Percentiles rank a stretch among this genome's conserved stretches.
phyloP scores from a whole-genome alignment of 2,329 filamentous ascomycete species.

The Nemania sp. region DNA sequence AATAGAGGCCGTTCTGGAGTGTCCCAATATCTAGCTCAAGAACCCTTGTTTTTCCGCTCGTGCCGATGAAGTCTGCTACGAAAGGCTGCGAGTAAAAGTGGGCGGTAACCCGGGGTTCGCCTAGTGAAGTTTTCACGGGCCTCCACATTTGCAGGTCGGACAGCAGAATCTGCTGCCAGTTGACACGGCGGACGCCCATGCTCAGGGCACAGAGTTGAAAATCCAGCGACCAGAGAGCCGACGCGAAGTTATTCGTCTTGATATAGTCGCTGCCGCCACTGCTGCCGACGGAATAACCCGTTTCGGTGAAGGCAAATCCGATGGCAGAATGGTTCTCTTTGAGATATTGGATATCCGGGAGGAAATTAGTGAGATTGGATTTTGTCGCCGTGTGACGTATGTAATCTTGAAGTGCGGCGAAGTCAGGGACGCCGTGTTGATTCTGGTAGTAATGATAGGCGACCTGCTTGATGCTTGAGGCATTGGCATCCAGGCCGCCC shows the following conservation, averaged over 20 bases:
- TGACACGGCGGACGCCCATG: conserved; percentile 17
- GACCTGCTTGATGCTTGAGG: conserved; percentile 25
- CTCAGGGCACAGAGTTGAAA: conserved; percentile 24
- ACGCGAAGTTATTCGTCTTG: conserved; percentile 22
- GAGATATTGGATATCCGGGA: conserved; percentile 18
- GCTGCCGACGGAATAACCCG: conserved; percentile 17
- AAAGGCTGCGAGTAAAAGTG: conserved; percentile 27
- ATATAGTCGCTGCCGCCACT: conserved; percentile 5
- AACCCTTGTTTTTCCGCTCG: conserved; percentile 23
- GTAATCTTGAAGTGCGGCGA: conserved; percentile 16
- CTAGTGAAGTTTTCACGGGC: conserved; percentile 14
- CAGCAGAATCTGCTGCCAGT: conserved; percentile 24
- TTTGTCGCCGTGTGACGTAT: conserved; percentile 21
- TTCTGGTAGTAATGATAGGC: conserved; percentile 27
- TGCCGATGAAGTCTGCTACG: conserved; percentile 26
- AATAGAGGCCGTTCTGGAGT: conserved; percentile 12
- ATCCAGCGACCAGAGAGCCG: conserved; percentile 23
- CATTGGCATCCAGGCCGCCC: conserved; percentile 13
- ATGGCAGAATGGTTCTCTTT: conserved; percentile 14
- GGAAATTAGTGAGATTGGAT: conserved; percentile 17
- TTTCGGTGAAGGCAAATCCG: conserved; percentile 23
- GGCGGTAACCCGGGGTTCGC: conserved; percentile 11
- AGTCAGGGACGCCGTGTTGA: conserved; percentile 8
- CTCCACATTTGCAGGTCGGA: conserved; percentile 22
- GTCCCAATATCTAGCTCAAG: conserved; percentile 16